These are phyloP conservation scores for Ogataea salicorniae DNA, from an alignment of 805 yeast species.

Conservation along the genomic window DNA sequence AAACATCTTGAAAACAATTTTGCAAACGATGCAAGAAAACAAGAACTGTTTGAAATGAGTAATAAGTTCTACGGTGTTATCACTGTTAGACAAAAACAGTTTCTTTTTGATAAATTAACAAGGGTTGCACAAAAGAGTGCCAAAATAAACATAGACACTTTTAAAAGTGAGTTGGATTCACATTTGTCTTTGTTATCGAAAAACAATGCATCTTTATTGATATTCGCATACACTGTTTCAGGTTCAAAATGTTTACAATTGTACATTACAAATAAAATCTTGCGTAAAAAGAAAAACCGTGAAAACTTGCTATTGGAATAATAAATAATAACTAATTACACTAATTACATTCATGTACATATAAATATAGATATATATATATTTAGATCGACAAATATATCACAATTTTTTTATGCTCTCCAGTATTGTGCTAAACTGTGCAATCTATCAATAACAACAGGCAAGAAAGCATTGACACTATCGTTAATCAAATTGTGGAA, in stretches of 20 bases:
- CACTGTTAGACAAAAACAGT: slow-evolving; percentile 21
- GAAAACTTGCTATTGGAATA: slow-evolving; percentile 7
- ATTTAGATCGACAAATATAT: too few relatives aligned
- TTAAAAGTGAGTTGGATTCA: slow-evolving; percentile 10
- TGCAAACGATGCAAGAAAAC: slow-evolving; percentile 3
- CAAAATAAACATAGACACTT: slow-evolving; percentile 19
- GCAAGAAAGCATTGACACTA: slow-evolving; percentile 88
- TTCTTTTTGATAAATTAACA: slow-evolving; percentile 11
- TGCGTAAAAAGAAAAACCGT: slow-evolving; percentile 21
- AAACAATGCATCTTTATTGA: slow-evolving; percentile 25
- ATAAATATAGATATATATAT: not conserved
- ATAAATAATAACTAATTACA: not conserved
- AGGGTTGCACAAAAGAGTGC: slow-evolving; percentile 16
- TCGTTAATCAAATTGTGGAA: slow-evolving; percentile 93
- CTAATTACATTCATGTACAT: too few relatives aligned
- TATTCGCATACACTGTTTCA: slow-evolving; percentile 28
- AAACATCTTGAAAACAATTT: slow-evolving; percentile 13
- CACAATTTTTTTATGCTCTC: slow-evolving; percentile 56
- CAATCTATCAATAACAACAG: slow-evolving; percentile 90
- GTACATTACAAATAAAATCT: slow-evolving; percentile 21
- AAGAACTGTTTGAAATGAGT: slow-evolving; percentile 2
- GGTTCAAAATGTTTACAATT: slow-evolving; percentile 23
- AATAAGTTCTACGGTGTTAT: slow-evolving; percentile 12
- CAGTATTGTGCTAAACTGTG: slow-evolving; percentile 97
- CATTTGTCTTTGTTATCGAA: slow-evolving; percentile 18